Evolutionary conservation across 2,329 filamentous ascomycete species (phyloP), one percentile per base, ranked within the genome.

Genomic region (Teratosphaeria viscida): DNA sequence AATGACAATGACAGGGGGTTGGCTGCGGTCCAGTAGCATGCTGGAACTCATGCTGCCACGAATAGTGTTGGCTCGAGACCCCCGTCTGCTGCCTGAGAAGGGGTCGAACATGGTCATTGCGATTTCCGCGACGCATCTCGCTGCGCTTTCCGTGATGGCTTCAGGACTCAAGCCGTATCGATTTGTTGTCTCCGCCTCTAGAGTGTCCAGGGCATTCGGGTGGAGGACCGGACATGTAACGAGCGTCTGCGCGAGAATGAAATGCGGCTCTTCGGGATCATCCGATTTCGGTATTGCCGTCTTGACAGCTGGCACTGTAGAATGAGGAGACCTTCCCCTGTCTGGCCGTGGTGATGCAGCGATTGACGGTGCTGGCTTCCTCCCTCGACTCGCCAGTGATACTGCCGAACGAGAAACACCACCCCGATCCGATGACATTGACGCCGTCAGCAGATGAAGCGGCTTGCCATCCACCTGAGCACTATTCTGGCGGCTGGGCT

Each of bases 141-240:
- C 92, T 1, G 92, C 89, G 70, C 92, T 96, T 70, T 97, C 94
- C 0, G 90, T 86, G 78, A 97, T 90, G 73, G 96, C 86, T 57
- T 94, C 90, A 71, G 95, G 90, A 0, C 87, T 89, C 54, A 97
- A 79, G 5, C 91, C 91, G 60, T 95, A 84, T 65, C 96, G 91
- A 52, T 89, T 87, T 61, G 91, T 87, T 0, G 92, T 91, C 59
- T 95, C 89, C 68, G 94, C 92, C 74, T 97, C 94, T 1, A 97
- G 83, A 63, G 94, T 92, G 32, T 95, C 82, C 84, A 96, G 94
- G 70, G 95, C 90, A 47, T 94, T 78, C 5, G 92, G 83, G 53
- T 80, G 81, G 55, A 86, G 77, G 6, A 80, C 80, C 35, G 83
- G 80, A 62, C 83, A 86, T 59, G 76, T 76, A 57, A 79, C 75